These are phyloP conservation scores for Pleurotus tuoliensis DNA, from an alignment of 768 basidiomycete genomes.

Conservation along the genomic window DNA sequence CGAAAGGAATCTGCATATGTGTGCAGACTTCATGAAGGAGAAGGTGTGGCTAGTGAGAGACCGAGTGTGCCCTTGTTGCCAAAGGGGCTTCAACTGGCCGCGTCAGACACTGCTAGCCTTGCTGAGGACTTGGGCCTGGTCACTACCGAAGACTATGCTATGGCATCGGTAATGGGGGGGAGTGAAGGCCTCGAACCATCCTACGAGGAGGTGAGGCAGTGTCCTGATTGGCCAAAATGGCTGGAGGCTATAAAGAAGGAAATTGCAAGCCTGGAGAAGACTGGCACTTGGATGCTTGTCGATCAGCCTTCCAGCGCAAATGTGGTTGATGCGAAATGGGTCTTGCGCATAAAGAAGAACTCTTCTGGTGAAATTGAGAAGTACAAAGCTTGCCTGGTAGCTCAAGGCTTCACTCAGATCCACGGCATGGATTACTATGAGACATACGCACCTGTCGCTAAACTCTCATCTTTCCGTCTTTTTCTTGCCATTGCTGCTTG, in stretches of 20 bases:
- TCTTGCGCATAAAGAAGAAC: slow-evolving; percentile 1
- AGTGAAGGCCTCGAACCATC: slow-evolving; percentile 8
- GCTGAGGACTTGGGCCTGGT: slow-evolving; percentile 3
- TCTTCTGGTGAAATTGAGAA: not conserved
- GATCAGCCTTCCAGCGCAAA: not conserved
- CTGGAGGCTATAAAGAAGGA: slow-evolving; percentile 1
- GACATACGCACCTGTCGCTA: slow-evolving; percentile 1
- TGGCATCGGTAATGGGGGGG: slow-evolving; percentile 3
- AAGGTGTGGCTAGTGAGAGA: slow-evolving; percentile 7
- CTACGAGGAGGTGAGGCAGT: slow-evolving; percentile 7
- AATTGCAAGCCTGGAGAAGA: not conserved
- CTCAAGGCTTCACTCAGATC: slow-evolving; percentile 5
- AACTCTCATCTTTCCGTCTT: not conserved
- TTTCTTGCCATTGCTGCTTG: slow-evolving; percentile 3
- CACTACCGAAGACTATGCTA: not conserved
- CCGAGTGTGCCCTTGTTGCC: slow-evolving; percentile 2
- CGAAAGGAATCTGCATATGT: slow-evolving; percentile 12
- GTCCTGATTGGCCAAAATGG: slow-evolving; percentile 10
- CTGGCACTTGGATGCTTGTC: slow-evolving; percentile 6
- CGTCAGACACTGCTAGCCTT: not conserved
- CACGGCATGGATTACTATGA: slow-evolving; percentile 3
- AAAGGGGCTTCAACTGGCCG: slow-evolving; percentile 10
- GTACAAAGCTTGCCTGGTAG: slow-evolving; percentile 6
- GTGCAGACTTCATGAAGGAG: slow-evolving; percentile 8
- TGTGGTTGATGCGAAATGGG: slow-evolving; percentile 1